phyloP scores from a whole-genome alignment of 495 filamentous ascomycete species.

The Penicillium soppii region DNA sequence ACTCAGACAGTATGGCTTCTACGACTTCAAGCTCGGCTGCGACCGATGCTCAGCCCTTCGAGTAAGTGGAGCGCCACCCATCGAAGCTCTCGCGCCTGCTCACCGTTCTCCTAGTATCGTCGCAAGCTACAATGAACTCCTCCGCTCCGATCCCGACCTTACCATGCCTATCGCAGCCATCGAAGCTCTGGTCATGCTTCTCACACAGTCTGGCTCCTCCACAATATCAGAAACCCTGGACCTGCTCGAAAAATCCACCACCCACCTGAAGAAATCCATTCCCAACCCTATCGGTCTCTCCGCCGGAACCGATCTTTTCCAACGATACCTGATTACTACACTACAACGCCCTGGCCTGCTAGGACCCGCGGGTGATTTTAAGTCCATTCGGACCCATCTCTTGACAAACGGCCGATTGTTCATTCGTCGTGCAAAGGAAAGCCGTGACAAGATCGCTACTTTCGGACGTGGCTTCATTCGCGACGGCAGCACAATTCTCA shows the following conservation, averaged over 20 bases:
- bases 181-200: slow-evolving; percentile 82
- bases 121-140: slow-evolving; percentile 57
- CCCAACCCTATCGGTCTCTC: slow-evolving; percentile 86
- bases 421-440: slow-evolving; percentile 81
- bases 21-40: slow-evolving; percentile 22
- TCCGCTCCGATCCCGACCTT: slow-evolving; percentile 70
- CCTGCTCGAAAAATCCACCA: slow-evolving; percentile 71
- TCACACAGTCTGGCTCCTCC: slow-evolving; percentile 69
- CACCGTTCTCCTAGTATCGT: slow-evolving; percentile 48
- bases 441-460: slow-evolving; percentile 74
- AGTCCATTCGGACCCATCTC: slow-evolving; percentile 76
- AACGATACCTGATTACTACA: slow-evolving; percentile 81
- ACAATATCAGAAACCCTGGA: slow-evolving; percentile 94
- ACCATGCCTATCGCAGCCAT: slow-evolving; percentile 97
- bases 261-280: slow-evolving; percentile 68
- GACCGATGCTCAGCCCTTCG: slow-evolving; percentile 37
- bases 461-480: slow-evolving; percentile 75
- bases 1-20: slow-evolving; percentile 33
- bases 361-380: slow-evolving; percentile 67
- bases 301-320: slow-evolving; percentile 94
- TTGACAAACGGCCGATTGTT: slow-evolving; percentile 82
- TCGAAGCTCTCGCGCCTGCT: slow-evolving; percentile 9
- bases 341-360: slow-evolving; percentile 55
- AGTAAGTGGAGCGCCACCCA: slow-evolving; percentile 32
- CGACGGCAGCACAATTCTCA: slow-evolving; percentile 76